Percentiles rank a stretch among this genome's conserved stretches.
Conservation (phyloP, 495 filamentous ascomycete genomes). For the Xylaria telfairii region DNA sequence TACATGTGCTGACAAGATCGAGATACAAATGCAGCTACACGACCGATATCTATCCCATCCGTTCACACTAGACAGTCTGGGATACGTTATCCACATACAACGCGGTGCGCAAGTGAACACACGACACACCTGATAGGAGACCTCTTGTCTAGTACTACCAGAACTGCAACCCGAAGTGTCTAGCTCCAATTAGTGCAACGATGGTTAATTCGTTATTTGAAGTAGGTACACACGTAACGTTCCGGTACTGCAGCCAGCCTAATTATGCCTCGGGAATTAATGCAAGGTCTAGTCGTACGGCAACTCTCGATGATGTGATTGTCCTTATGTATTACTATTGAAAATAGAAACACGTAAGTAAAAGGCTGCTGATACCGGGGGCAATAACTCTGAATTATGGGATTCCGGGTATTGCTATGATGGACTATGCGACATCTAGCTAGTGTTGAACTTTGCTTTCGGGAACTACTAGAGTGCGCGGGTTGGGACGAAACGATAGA, state of each 20-base stretch:
- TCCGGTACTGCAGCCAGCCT: slow-evolving; percentile 1
- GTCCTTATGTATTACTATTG: neutral
- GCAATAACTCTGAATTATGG: neutral
- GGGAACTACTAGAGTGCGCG: neutral
- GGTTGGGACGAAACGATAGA: neutral
- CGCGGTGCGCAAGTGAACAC: neutral
- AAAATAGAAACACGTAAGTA: neutral
- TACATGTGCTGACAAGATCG: neutral
- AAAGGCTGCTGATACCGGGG: neutral
- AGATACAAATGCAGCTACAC: neutral
- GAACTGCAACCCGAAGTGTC: neutral
- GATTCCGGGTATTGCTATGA: no score
- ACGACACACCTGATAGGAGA: neutral
- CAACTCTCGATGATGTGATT: neutral
- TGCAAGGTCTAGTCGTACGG: neutral
- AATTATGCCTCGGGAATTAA: neutral
- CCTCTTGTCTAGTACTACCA: neutral
- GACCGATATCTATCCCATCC: neutral
- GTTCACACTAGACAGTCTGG: neutral
- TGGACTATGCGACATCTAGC: neutral
- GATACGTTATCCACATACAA: neutral
- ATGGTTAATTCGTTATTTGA: neutral
- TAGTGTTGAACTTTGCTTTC: neutral
- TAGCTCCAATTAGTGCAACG: neutral
- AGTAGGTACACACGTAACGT: neutral